Evolutionary conservation across 306 rosid genomes (phyloP), one percentile per base, ranked within the genome.

Genomic region (Boehmeria nivea): DNA sequence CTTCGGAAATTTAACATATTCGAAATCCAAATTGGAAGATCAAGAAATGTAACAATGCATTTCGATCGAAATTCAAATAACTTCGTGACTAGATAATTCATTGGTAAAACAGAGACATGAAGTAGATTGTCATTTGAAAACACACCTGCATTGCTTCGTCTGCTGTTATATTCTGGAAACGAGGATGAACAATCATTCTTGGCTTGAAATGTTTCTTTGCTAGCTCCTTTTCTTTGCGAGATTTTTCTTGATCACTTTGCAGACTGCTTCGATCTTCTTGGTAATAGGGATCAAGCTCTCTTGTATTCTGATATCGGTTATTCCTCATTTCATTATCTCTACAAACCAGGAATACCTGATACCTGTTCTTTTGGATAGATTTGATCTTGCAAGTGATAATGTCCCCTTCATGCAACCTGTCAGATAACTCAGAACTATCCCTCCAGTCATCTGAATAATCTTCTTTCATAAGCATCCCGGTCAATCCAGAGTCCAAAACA

Each of bases 101-200:
- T 31, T 4, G 36, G 9, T 31, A 31, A 31, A 31, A 31, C 36
- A 31, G 5, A 10, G 36, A 31, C 36, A 31, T 10, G 5, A 31
- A n/a, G n/a, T n/a, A n/a, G n/a, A n/a, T n/a, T n/a, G n/a, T n/a
- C n/a, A 31, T 31, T 57, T 12, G 38, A 68, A 38, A 60, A 51
- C 85, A 72, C 51, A 93, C 99, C 96, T 87, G 81, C 86, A 81
- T 81, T 54, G 96, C 99, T 81, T 85, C 89, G 59, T 93, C 99
- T 28, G 96, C 94, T 18, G 99, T 84, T 33, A 87, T 79, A 75
- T 93, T 93, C 75, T 93, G 95, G 72, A 93, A 93, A 21, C 96
- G 96, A 19, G 99, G 99, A 70, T 93, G 99, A 73, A 87, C 95
- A 57, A 93, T 93, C 99, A 87, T 87, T 74, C 99, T 87, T 20